phyloP scores from a whole-genome alignment of 495 filamentous ascomycete genomes.

The Lasiosphaeriaceae sp. region DNA sequence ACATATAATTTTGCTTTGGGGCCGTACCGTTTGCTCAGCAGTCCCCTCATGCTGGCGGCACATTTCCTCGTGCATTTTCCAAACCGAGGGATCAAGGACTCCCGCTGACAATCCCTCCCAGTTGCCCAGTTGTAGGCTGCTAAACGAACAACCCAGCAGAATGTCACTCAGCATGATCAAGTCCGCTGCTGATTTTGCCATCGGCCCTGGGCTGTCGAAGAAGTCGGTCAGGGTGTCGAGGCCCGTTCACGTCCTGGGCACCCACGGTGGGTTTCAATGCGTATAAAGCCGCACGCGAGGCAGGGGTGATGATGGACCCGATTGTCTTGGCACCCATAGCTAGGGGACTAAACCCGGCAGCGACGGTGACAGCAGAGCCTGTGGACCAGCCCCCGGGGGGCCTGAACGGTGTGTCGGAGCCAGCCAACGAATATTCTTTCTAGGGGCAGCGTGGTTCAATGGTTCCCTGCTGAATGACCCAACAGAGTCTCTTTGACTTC shows the following conservation, averaged over 20 bases:
- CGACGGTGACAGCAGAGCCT: slow-evolving; percentile 41
- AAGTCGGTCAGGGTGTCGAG: slow-evolving; percentile 16
- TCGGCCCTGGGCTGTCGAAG: slow-evolving; percentile 30
- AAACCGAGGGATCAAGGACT: slow-evolving; percentile 24
- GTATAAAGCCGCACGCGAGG: slow-evolving; percentile 39
- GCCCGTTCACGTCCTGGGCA: slow-evolving; percentile 8
- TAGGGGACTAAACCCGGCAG: slow-evolving; percentile 43
- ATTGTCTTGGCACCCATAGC: slow-evolving; percentile 46
- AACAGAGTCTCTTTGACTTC: slow-evolving; percentile 23
- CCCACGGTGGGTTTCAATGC: slow-evolving; percentile 17
- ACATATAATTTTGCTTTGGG: too few relatives aligned
- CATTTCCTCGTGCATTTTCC: slow-evolving; percentile 17
- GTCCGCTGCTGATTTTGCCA: slow-evolving; percentile 31
- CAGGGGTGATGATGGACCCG: slow-evolving; percentile 41
- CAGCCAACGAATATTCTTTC: too few relatives aligned
- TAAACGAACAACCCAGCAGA: slow-evolving; percentile 10
- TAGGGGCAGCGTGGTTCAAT: too few relatives aligned
- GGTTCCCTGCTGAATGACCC: slow-evolving; percentile 33
- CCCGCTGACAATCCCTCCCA: slow-evolving; percentile 24
- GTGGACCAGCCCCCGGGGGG: too few relatives aligned
- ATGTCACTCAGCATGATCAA: slow-evolving; percentile 20
- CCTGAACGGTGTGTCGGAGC: too few relatives aligned
- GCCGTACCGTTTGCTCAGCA: slow-evolving; percentile 24
- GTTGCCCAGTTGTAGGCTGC: neutral
- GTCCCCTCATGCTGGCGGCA: slow-evolving; percentile 13